Conservation (phyloP, 2,329 filamentous ascomycete genomes). For the Venturiaceae sp. region DNA sequence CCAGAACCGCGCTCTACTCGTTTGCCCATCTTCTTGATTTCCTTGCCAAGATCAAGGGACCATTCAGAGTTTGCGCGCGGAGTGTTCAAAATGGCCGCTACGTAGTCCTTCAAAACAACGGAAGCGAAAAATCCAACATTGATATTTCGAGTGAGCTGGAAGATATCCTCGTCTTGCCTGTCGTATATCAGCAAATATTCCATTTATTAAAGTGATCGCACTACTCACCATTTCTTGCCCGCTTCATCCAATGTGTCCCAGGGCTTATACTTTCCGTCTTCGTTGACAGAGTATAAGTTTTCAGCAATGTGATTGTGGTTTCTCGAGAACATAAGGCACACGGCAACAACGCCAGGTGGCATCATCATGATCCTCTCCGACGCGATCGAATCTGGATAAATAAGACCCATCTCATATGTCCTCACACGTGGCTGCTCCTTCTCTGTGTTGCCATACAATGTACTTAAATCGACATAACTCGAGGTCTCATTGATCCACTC, state of each 20-base stretch:
- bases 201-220: neutral
- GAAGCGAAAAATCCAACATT: conserved; percentile 38
- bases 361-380: conserved; percentile 38
- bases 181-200: neutral
- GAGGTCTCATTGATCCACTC: conserved; percentile 37
- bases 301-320: conserved; percentile 36
- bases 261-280: conserved; percentile 31
- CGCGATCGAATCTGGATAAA: conserved; percentile 34
- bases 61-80: conserved; percentile 35
- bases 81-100: conserved; percentile 36
- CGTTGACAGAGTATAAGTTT: conserved; percentile 31
- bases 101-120: conserved; percentile 36
- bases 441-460: conserved; percentile 35
- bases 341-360: conserved; percentile 34
- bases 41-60: conserved; percentile 34
- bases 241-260: conserved; percentile 29
- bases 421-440: conserved; percentile 32
- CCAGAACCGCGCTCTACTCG: conserved; percentile 33
- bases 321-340: conserved; percentile 34
- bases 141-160: conserved; percentile 36
- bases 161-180: conserved; percentile 39
- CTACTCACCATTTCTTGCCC: conserved; percentile 26
- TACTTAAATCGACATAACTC: conserved; percentile 37
- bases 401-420: conserved; percentile 32
- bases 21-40: conserved; percentile 31